Evolutionary conservation across 305 asterid species (phyloP), one percentile per base, ranked within the genome.

Genomic region (Andrographis paniculata): DNA sequence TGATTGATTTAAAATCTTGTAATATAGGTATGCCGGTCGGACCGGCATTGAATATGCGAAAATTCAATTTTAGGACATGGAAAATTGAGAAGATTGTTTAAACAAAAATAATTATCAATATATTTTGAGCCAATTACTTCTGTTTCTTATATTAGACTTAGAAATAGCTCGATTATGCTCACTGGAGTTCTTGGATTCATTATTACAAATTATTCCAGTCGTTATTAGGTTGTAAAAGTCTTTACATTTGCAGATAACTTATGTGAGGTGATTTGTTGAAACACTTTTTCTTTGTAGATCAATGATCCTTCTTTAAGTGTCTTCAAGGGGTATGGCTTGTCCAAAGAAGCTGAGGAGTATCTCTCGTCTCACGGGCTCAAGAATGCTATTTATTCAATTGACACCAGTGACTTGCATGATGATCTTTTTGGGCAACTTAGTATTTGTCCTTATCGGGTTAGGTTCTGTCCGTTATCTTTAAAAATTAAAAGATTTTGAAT

Each of bases 401-500:
- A 71, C 54, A 68, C 76, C 50, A 50, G 65, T 43, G 72, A 65
- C 43, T 74, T 91, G 56, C 83, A 73, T 56, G 88, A 73, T 48
- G 86, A 75, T 70, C 88, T 86, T 43, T 91, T 91, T 60, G 98
- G 98, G 48, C 79, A 68, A 54, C 78, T 86, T 42, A 50, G 66
- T 22, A 62, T 79, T 49, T 91, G 98, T 59, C 94, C 95, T 35
- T 82, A 76, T 59, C 84, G 93, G 80, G 98, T 89, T 61, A 67
- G 85, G 55, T 69, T 50, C 48, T 53, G 56, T 24, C 44, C 39
- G 4, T 50, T 58, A 27, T 48, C 8, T 56, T 42, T 22, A 48
- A 23, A 53, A 18, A 12, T 45, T 48, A 40, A 27, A 9, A 45
- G 16, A 24, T 9, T 24, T 58, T 43, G 38, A 9, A 44, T 15